Percentiles rank a stretch among this genome's conserved stretches.
These are phyloP conservation scores for Cercospora beticola DNA, from an alignment of 2,329 filamentous ascomycete species.

Conservation along the genomic window DNA sequence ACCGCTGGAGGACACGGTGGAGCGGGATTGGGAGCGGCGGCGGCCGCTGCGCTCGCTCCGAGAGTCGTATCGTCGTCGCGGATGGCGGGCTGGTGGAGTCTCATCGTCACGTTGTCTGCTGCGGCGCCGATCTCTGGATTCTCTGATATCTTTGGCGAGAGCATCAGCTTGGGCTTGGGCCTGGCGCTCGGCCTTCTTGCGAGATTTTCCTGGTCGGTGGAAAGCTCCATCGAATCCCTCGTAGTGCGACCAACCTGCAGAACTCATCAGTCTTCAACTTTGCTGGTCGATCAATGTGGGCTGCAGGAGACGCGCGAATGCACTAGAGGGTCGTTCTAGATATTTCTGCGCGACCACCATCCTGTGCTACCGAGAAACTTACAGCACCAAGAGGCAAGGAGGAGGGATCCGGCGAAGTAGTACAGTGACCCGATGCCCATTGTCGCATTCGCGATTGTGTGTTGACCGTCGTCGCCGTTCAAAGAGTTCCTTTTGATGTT, in stretches of 20 bases:
- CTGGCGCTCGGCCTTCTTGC: conserved; percentile 16
- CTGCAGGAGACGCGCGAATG: conserved; percentile 17
- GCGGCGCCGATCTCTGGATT: background rate
- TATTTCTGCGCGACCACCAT: background rate
- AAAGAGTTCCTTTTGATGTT: background rate
- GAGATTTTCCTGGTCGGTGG: conserved; percentile 26
- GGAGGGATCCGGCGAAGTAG: conserved; percentile 29
- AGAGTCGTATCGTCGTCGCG: background rate
- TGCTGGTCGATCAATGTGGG: background rate
- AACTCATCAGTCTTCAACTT: background rate
- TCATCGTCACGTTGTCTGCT: background rate
- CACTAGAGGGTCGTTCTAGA: background rate
- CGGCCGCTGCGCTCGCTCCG: background rate
- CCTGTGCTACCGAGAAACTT: background rate
- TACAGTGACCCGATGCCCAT: conserved; percentile 36
- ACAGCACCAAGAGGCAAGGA: conserved; percentile 18
- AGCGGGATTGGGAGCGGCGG: background rate
- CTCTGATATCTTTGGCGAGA: conserved; percentile 6
- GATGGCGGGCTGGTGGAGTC: background rate
- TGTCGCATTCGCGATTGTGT: conserved; percentile 10
- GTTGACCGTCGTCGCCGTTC: background rate
- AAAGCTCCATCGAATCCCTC: conserved; percentile 26
- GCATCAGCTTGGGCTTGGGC: conserved; percentile 10
- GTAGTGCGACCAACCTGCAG: conserved; percentile 28
- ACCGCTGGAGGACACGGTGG: background rate